These are phyloP conservation scores for Hypoxylon cercidicola DNA, from an alignment of 495 filamentous ascomycete species.

Conservation along the genomic window DNA sequence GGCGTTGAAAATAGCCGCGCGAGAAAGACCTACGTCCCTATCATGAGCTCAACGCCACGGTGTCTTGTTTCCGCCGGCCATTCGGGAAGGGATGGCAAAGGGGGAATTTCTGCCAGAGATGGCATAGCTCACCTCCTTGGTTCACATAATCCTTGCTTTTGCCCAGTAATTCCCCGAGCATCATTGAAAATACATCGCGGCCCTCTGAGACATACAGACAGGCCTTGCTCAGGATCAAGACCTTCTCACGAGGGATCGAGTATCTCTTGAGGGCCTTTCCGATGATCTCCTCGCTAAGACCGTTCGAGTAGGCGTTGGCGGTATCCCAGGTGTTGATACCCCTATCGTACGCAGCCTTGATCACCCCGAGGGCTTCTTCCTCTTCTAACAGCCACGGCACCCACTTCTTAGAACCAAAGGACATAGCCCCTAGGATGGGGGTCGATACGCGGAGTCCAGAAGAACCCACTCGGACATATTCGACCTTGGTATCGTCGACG, in stretches of 20 bases:
- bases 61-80: not conserved
- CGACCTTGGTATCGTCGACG: slow-evolving; percentile 31
- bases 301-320: slow-evolving; percentile 74
- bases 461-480: slow-evolving; percentile 31
- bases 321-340: slow-evolving; percentile 84
- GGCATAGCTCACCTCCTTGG: slow-evolving; percentile 30
- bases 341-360: slow-evolving; percentile 73
- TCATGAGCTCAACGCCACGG: slow-evolving; percentile 22
- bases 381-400: slow-evolving; percentile 65
- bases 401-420: slow-evolving; percentile 60
- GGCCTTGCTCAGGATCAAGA: slow-evolving; percentile 84
- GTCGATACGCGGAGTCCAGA: slow-evolving; percentile 70
- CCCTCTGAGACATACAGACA: slow-evolving; percentile 66
- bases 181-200: slow-evolving; percentile 37
- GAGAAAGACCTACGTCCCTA: slow-evolving; percentile 55
- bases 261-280: slow-evolving; percentile 80
- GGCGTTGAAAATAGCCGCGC: slow-evolving; percentile 70
- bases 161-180: slow-evolving; percentile 37
- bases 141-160: slow-evolving; percentile 42
- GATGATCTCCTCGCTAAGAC: slow-evolving; percentile 74
- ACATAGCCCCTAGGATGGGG: slow-evolving; percentile 70
- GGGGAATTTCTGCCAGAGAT: too few relatives aligned
- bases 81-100: not conserved
- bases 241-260: slow-evolving; percentile 76
- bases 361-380: slow-evolving; percentile 61